These are phyloP conservation scores for Linderniella brevidens DNA, from an alignment of 257 asterid genomes.

Conservation along the genomic window DNA sequence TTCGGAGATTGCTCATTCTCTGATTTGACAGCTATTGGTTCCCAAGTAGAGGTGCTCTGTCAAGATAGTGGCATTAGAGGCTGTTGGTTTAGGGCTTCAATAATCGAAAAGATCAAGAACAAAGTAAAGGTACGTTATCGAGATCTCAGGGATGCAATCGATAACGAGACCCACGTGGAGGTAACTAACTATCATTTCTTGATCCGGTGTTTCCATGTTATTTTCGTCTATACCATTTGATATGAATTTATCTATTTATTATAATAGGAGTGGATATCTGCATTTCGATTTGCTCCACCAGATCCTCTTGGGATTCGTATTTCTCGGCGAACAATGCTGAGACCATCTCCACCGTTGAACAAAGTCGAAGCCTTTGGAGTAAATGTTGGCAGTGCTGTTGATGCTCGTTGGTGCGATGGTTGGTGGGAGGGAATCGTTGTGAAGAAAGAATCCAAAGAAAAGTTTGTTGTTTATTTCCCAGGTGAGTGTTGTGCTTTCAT, in stretches of 20 bases:
- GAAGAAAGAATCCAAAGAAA: constrained; percentile 30
- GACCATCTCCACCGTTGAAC: constrained; percentile 25
- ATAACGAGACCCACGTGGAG: constrained; percentile 55
- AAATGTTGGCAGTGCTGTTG: constrained; percentile 46
- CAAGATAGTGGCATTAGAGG: constrained; percentile 87
- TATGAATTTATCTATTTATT: neutral
- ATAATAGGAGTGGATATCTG: constrained; percentile 67
- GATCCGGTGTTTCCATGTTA: neutral
- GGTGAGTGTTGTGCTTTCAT: too few species aligned
- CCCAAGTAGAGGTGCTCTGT: constrained; percentile 63
- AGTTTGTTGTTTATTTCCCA: constrained; percentile 41
- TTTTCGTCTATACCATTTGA: neutral
- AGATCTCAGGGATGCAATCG: constrained; percentile 62
- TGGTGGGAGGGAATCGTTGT: constrained; percentile 95
- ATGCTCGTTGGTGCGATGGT: constrained; percentile 77
- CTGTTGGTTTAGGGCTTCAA: constrained; percentile 75
- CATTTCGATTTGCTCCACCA: constrained; percentile 36
- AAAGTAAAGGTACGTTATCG: constrained; percentile 60
- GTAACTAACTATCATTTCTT: constrained; percentile 14
- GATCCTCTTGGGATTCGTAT: constrained; percentile 39
- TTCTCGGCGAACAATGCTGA: constrained; percentile 24
- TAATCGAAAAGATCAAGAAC: constrained; percentile 49
- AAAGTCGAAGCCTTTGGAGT: constrained; percentile 13
- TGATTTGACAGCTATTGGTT: too few species aligned
- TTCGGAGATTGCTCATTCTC: too few species aligned